Percentiles rank a stretch among this genome's conserved stretches.
Conservation (phyloP, 1,284 basidiomycete genomes). For the Baeospora myosura region DNA sequence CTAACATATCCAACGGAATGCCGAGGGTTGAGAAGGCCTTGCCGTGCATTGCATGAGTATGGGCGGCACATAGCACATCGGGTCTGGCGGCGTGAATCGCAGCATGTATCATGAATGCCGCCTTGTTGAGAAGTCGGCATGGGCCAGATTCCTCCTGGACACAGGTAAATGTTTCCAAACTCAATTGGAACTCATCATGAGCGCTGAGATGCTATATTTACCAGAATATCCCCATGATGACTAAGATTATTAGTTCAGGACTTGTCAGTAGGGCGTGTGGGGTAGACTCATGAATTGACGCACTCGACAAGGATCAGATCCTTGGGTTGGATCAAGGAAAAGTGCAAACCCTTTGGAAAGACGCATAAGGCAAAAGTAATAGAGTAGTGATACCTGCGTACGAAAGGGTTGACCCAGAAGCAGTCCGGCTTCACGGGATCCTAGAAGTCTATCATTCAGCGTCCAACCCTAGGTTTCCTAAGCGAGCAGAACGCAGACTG, state of each 20-base stretch:
- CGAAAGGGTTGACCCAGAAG: conserved; percentile 39
- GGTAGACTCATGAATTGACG: neutral
- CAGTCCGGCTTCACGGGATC: conserved; percentile 2
- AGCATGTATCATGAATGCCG: conserved; percentile 23
- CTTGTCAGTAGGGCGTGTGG: neutral
- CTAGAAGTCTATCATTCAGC: neutral
- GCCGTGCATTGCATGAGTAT: conserved; percentile 55
- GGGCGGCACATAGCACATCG: conserved; percentile 58
- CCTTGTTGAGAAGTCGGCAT: conserved; percentile 3
- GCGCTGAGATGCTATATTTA: neutral
- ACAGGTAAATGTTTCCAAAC: too few relatives aligned
- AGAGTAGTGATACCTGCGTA: conserved; percentile 13
- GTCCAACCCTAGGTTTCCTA: neutral
- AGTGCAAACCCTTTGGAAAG: conserved; percentile 17
- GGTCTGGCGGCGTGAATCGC: conserved; percentile 51
- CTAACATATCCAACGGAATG: conserved; percentile 43
- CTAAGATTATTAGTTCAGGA: neutral
- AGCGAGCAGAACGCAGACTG: too few relatives aligned
- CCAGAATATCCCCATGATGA: neutral
- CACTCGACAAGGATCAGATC: conserved; percentile 7
- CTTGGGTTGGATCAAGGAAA: conserved; percentile 4
- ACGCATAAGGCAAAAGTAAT: conserved; percentile 7
- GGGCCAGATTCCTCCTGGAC: conserved; percentile 7
- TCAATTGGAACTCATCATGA: neutral
- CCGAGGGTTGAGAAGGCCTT: conserved; percentile 56